A percentile compares a stretch with the other conserved stretches of the same genome.
Evolutionary conservation across 768 basidiomycete species (phyloP).

Genomic region (Leccinum imitatum): DNA sequence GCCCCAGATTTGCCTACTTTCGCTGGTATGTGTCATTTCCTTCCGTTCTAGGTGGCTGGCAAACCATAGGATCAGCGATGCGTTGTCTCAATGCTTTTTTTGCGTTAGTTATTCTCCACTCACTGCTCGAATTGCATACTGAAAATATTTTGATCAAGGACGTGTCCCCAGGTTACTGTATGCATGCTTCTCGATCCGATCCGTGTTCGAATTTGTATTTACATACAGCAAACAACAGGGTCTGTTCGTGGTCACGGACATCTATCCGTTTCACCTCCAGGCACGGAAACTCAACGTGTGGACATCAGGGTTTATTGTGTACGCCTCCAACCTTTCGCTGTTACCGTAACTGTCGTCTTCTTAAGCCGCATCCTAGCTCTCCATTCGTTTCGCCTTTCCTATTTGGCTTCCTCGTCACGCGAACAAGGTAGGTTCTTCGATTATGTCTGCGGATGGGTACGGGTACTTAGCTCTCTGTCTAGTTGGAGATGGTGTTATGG

Average conservation of each 20-base stretch:
- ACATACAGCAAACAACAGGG: conserved; percentile 29
- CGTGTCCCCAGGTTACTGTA: conserved; percentile 53
- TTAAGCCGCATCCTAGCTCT: conserved; percentile 26
- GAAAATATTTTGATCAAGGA: conserved; percentile 26
- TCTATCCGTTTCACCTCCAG: conserved; percentile 55
- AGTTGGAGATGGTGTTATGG: conserved; percentile 54
- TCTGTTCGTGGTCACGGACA: conserved; percentile 46
- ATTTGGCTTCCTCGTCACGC: conserved; percentile 31
- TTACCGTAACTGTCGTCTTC: conserved; percentile 20
- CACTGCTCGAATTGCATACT: neutral
- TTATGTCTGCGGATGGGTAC: neutral
- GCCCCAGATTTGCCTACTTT: conserved; percentile 50
- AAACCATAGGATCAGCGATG: conserved; percentile 23
- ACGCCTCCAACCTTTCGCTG: conserved; percentile 44
- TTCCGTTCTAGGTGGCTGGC: neutral
- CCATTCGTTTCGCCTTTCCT: conserved; percentile 31
- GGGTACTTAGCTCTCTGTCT: neutral
- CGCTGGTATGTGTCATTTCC: conserved; percentile 33
- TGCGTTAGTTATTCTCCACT: conserved; percentile 19
- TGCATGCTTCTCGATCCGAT: conserved; percentile 1
- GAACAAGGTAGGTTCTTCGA: conserved; percentile 22
- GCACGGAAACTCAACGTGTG: conserved; percentile 51
- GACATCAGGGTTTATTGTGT: conserved; percentile 51
- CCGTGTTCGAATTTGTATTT: neutral
- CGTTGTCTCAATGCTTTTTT: conserved; percentile 34